phyloP scores from a whole-genome alignment of 2,329 filamentous ascomycete species.

The Nemania sp. region DNA sequence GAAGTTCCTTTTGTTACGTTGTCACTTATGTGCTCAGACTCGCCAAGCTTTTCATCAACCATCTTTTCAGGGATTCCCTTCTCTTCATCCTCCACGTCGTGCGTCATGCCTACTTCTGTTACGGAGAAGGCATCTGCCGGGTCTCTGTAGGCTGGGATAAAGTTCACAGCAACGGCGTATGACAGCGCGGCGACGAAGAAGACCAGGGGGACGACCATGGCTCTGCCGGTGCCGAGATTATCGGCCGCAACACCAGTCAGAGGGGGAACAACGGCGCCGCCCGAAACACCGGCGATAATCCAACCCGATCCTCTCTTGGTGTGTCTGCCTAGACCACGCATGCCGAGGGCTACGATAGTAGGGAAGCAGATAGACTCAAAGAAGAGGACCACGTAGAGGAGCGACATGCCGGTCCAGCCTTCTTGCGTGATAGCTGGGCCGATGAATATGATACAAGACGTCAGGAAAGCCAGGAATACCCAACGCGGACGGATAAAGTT shows the following conservation, averaged over 20 bases:
- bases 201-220: conserved; percentile 74
- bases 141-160: conserved; percentile 71
- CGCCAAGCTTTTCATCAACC: conserved; percentile 33
- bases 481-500: conserved; percentile 72
- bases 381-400: conserved; percentile 79
- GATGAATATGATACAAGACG: conserved; percentile 72
- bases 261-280: conserved; percentile 80
- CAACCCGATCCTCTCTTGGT: conserved; percentile 81
- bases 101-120: conserved; percentile 57
- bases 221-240: conserved; percentile 66
- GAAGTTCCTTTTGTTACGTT: background rate
- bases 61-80: conserved; percentile 37
- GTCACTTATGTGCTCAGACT: conserved; percentile 22
- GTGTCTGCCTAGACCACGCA: conserved; percentile 79
- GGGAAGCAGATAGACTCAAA: conserved; percentile 87
- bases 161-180: conserved; percentile 73
- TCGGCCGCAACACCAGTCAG: conserved; percentile 77
- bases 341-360: conserved; percentile 81
- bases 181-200: conserved; percentile 69
- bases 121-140: conserved; percentile 70
- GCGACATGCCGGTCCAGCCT: conserved; percentile 63
- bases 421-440: conserved; percentile 60
- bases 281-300: conserved; percentile 76
- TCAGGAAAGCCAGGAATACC: conserved; percentile 76
- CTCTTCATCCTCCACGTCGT: conserved; percentile 44